A percentile compares a stretch with the other conserved stretches of the same genome.
These are phyloP conservation scores for Quambalaria eucalypti DNA, from an alignment of 1,284 basidiomycete species.

Conservation along the genomic window DNA sequence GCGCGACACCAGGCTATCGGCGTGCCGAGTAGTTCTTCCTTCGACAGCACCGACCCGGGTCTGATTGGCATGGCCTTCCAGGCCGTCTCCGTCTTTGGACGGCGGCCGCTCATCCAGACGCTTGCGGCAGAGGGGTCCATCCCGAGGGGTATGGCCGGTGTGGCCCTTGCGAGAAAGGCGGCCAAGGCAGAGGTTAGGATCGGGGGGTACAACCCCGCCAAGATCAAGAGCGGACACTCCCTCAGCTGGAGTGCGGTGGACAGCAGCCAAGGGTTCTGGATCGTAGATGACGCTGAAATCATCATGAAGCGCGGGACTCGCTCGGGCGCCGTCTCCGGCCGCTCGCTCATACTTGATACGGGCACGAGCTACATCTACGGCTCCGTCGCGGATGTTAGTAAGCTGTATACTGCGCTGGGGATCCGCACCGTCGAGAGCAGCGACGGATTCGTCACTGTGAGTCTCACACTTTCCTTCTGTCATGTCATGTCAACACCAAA, in stretches of 20 bases:
- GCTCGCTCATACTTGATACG: background rate
- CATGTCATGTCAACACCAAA: too few relatives aligned
- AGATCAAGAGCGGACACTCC: background rate
- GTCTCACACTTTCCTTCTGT: too few relatives aligned
- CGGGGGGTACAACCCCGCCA: background rate
- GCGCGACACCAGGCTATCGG: constrained; percentile 46
- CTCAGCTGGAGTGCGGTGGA: background rate
- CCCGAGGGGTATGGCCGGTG: background rate
- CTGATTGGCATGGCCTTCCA: background rate
- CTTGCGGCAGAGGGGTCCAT: background rate
- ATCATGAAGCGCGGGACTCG: background rate
- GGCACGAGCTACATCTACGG: background rate
- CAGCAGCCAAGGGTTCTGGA: background rate
- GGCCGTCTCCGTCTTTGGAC: background rate
- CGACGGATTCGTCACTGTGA: too few relatives aligned
- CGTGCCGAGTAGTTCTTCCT: constrained; percentile 20
- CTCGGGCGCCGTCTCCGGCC: background rate
- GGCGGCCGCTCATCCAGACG: background rate
- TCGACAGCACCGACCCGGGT: background rate
- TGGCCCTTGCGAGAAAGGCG: background rate
- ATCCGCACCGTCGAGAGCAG: too few relatives aligned
- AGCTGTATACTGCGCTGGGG: too few relatives aligned
- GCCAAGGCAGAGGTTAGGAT: background rate
- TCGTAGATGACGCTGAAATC: background rate
- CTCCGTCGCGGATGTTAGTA: background rate